Conservation (phyloP, 208 protist genomes). For the Borovskyia barvae region DNA sequence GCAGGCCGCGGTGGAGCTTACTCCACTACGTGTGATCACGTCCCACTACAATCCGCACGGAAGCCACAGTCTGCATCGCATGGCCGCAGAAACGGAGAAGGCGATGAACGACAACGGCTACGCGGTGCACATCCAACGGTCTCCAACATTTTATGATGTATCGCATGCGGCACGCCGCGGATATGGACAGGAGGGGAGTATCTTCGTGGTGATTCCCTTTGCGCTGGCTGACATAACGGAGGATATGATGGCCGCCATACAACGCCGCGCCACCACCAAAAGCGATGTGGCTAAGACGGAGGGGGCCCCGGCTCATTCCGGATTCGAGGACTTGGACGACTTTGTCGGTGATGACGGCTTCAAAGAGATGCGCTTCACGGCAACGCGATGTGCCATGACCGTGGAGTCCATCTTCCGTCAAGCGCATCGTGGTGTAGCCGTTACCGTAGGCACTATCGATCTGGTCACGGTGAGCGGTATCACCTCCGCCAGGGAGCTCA, state of each 20-base stretch:
- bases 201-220: conserved; percentile 35
- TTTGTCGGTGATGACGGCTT: conserved; percentile 4
- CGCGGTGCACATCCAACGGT: conserved; percentile 21
- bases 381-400: conserved; percentile 22
- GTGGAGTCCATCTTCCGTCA: conserved; percentile 31
- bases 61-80: conserved; percentile 13
- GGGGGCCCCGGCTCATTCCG: not conserved
- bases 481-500: not conserved
- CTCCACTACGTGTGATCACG: conserved; percentile 21
- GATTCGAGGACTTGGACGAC: not conserved
- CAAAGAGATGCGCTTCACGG: conserved; percentile 13
- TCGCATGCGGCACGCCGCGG: conserved; percentile 33
- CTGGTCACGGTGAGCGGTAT: conserved; percentile 13
- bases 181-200: conserved; percentile 38
- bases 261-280: not conserved
- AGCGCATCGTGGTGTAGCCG: conserved; percentile 19
- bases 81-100: conserved; percentile 30
- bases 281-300: not conserved
- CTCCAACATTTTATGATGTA: conserved; percentile 28
- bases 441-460: conserved; percentile 30
- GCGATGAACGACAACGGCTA: conserved; percentile 36
- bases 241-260: conserved; percentile 5
- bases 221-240: conserved; percentile 10
- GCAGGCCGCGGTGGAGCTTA: conserved; percentile 1
- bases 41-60: conserved; percentile 21